Conservation (phyloP, 2,329 filamentous ascomycete species). For the Xylaria hypoxylon region DNA sequence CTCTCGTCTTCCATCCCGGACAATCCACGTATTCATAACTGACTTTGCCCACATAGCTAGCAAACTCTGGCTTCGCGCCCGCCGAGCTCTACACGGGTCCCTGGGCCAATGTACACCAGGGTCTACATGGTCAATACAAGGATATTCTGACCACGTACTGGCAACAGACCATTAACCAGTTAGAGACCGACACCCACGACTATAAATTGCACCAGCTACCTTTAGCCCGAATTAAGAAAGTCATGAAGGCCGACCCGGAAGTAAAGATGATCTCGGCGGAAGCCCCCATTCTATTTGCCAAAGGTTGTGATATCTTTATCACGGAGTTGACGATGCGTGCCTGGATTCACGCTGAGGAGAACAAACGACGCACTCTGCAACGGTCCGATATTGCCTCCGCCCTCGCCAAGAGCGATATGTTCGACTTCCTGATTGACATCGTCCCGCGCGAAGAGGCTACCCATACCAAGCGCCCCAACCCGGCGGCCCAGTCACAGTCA, state of each 20-base stretch:
- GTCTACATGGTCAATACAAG: slow-evolving; percentile 89
- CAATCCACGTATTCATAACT: slow-evolving; percentile 35
- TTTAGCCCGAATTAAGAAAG: slow-evolving; percentile 98
- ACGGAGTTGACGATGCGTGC: slow-evolving; percentile 98
- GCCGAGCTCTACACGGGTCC: slow-evolving; percentile 92
- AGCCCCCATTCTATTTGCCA: slow-evolving; percentile 96
- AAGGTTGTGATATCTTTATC: slow-evolving; percentile 99
- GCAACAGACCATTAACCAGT: slow-evolving; percentile 97
- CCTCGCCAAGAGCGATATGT: slow-evolving; percentile 98
- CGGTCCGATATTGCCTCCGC: slow-evolving; percentile 96
- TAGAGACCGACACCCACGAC: slow-evolving; percentile 95
- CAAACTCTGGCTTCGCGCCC: slow-evolving; percentile 88
- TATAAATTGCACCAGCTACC: slow-evolving; percentile 98
- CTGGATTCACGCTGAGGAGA: slow-evolving; percentile 99
- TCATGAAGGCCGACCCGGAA: slow-evolving; percentile 99
- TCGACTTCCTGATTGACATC: slow-evolving; percentile 99
- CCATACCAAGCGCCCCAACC: slow-evolving; percentile 79
- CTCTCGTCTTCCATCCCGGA: slow-evolving; percentile 21
- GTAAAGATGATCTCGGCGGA: slow-evolving; percentile 99
- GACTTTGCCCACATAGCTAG: slow-evolving; percentile 69
- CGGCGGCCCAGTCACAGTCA: slow-evolving; percentile 60
- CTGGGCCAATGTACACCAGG: slow-evolving; percentile 98
- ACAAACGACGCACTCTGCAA: slow-evolving; percentile 95
- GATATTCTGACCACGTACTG: slow-evolving; percentile 99
- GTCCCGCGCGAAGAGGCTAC: slow-evolving; percentile 95